Conservation (phyloP, 202 grass and related monocot species). For the Panicum virgatum region DNA sequence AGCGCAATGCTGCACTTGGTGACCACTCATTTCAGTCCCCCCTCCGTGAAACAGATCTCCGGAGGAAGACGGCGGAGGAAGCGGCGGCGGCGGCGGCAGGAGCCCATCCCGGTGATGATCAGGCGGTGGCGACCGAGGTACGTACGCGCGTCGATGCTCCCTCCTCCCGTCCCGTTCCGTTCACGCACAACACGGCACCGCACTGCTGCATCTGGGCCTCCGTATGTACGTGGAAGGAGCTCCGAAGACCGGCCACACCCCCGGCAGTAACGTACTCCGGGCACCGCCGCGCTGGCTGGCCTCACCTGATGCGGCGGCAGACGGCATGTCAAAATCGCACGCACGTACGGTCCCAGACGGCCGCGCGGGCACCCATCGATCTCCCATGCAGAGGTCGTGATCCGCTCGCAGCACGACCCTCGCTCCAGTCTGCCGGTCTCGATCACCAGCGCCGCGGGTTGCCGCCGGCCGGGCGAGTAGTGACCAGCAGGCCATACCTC, state of each 20-base stretch:
- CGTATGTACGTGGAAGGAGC: background rate
- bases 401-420: background rate
- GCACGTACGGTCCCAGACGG: no score
- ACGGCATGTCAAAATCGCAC: no score
- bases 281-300: no score
- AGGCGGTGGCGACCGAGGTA: constrained; percentile 2
- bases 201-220: background rate
- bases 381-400: background rate
- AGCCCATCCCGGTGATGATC: constrained; percentile 8
- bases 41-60: constrained; percentile 34
- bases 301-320: no score
- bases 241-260: background rate
- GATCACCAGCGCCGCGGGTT: no score
- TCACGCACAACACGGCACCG: background rate
- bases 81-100: background rate
- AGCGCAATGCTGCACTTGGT: background rate
- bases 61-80: background rate
- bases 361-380: no score
- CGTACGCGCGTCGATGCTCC: background rate
- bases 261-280: background rate
- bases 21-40: constrained; percentile 17
- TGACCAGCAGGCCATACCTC: constrained; percentile 22
- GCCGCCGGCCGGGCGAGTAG: background rate
- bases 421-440: background rate
- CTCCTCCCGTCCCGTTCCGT: background rate